Evolutionary conservation across 2,329 filamentous ascomycete genomes (phyloP).

Genomic region (Fusarium citri): DNA sequence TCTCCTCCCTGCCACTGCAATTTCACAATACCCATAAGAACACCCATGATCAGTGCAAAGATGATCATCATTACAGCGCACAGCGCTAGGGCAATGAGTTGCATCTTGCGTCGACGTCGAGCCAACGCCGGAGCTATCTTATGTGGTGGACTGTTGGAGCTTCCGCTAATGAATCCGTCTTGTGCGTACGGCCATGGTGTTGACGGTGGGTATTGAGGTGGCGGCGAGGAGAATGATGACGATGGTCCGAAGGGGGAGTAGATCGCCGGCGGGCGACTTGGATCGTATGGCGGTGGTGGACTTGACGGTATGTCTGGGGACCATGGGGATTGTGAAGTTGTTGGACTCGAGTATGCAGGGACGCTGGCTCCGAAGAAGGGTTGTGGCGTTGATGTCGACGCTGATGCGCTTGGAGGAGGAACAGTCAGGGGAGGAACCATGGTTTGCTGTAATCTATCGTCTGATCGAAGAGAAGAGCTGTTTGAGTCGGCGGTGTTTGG

Average conservation of each 20-base stretch:
- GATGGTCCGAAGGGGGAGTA: conserved; percentile 39
- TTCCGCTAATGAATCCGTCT: conserved; percentile 28
- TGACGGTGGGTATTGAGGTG: conserved; percentile 33
- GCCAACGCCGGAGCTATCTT: conserved; percentile 44
- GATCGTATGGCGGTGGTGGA: conserved; percentile 47
- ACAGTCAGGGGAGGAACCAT: conserved; percentile 4
- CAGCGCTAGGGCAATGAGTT: conserved; percentile 40
- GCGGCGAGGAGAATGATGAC: conserved; percentile 16
- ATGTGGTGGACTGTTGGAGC: conserved; percentile 21
- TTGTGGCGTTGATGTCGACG: conserved; percentile 14
- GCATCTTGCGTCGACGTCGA: conserved; percentile 37
- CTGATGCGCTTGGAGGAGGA: conserved; percentile 9
- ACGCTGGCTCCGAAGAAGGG: conserved; percentile 10
- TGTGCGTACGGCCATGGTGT: conserved; percentile 39
- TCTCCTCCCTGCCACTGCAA: conserved; percentile 32
- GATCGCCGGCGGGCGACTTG: conserved; percentile 42
- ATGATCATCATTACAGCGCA: conserved; percentile 42
- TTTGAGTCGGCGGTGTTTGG: conserved; percentile 49
- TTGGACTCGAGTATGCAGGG: conserved; percentile 26
- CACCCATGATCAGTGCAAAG: conserved; percentile 43
- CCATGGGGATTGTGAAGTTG: conserved; percentile 28
- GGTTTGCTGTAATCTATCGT: conserved; percentile 23
- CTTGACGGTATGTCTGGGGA: conserved; percentile 34
- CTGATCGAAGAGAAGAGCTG: conserved; percentile 46
- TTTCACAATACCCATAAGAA: conserved; percentile 45